phyloP scores from a whole-genome alignment of 148 eudicot species.

The Rhododendron kiyosumense region DNA sequence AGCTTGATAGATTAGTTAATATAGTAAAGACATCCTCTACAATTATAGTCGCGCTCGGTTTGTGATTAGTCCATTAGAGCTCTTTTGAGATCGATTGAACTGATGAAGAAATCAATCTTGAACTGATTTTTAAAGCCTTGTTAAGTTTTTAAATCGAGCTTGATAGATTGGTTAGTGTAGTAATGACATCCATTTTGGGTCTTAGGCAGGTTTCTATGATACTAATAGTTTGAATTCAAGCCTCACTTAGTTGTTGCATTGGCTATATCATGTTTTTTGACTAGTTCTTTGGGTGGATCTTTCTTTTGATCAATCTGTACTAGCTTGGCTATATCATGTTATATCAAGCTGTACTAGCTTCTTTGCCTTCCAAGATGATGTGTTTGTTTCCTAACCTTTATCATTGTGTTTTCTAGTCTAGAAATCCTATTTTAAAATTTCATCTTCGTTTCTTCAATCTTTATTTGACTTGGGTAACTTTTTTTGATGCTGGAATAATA shows the following conservation, averaged over 20 bases:
- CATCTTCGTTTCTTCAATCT: not conserved
- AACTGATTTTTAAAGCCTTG: not conserved
- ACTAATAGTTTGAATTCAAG: not conserved
- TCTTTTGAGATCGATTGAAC: not conserved
- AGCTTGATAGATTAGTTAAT: not conserved
- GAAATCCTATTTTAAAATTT: not conserved
- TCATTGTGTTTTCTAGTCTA: not conserved
- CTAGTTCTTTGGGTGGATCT: not conserved
- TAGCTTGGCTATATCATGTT: too few relatives aligned
- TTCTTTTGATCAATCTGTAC: not conserved
- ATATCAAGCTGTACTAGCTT: not conserved
- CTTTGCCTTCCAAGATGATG: not conserved
- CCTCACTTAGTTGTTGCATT: not conserved
- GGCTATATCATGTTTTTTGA: not conserved
- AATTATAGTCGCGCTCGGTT: not conserved
- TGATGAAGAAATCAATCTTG: not conserved
- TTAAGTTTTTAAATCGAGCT: not conserved
- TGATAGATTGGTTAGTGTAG: not conserved
- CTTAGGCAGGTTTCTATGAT: not conserved
- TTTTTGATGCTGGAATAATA: not conserved
- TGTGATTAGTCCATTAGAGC: not conserved
- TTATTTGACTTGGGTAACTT: not conserved
- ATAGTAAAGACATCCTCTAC: not conserved
- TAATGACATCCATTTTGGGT: conserved; percentile 1
- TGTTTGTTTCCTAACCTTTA: not conserved